Evolutionary conservation across 73 alveolate species (phyloP).

Genomic region (Symbiodinium natans): DNA sequence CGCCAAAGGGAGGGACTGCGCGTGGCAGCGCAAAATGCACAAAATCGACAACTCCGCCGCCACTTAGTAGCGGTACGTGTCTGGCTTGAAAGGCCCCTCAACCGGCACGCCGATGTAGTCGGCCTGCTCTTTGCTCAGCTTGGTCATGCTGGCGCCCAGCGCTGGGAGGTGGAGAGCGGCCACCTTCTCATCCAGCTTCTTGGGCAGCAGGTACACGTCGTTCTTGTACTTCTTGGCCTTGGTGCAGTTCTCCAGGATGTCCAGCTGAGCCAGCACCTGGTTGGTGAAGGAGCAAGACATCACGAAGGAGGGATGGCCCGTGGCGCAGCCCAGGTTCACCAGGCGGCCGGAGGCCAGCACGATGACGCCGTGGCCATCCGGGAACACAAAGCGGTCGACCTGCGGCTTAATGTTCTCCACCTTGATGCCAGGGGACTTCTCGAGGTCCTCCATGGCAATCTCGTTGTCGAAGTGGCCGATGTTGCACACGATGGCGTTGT

Average conservation of each 20-base stretch:
- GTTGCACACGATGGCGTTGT: slow-evolving; percentile 99
- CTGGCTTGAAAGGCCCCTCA: slow-evolving; percentile 98
- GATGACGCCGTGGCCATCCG: slow-evolving; percentile 98
- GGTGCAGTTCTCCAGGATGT: slow-evolving; percentile 97
- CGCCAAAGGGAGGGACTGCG: background rate
- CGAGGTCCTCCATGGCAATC: slow-evolving; percentile 98
- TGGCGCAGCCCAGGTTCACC: slow-evolving; percentile 99
- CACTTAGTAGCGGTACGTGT: slow-evolving; percentile 96
- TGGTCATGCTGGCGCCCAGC: slow-evolving; percentile 97
- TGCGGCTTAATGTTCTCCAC: slow-evolving; percentile 97
- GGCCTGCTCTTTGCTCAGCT: slow-evolving; percentile 97
- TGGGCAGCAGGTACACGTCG: slow-evolving; percentile 98
- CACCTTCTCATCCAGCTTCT: slow-evolving; percentile 97
- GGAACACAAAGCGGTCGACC: slow-evolving; percentile 98
- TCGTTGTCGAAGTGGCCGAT: slow-evolving; percentile 99
- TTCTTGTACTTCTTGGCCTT: slow-evolving; percentile 96
- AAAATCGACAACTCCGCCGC: background rate
- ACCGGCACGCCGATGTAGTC: slow-evolving; percentile 96
- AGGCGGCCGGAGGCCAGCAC: slow-evolving; percentile 98
- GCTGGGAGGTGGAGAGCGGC: slow-evolving; percentile 97
- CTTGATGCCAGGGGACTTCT: slow-evolving; percentile 96
- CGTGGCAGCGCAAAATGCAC: background rate
- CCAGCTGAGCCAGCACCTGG: slow-evolving; percentile 97
- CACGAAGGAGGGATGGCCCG: slow-evolving; percentile 99
- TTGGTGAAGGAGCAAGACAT: slow-evolving; percentile 98